These are phyloP conservation scores for Glarea lozoyensis DNA, from an alignment of 495 filamentous ascomycete genomes.

Conservation along the genomic window DNA sequence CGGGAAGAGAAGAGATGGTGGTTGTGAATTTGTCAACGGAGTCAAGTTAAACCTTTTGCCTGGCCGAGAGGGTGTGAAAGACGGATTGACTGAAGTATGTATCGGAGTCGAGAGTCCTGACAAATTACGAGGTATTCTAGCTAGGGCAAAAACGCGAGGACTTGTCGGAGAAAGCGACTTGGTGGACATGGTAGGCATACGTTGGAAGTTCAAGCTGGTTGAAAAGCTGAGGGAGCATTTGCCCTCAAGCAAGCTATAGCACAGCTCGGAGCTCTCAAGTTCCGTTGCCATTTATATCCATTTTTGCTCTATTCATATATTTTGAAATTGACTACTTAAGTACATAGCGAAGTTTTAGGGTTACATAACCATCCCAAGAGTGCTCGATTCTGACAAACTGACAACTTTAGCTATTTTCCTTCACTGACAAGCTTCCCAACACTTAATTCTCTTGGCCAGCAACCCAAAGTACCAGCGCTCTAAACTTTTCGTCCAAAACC, in stretches of 20 bases:
- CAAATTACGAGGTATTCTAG: conserved; percentile 5
- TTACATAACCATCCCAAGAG: too few species aligned
- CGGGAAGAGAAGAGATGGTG: neutral
- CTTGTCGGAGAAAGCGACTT: neutral
- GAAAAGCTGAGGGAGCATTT: too few species aligned
- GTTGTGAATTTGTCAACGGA: conserved; percentile 4
- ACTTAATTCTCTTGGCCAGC: neutral
- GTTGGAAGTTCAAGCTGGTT: conserved; percentile 1
- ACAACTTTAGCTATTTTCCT: too few species aligned
- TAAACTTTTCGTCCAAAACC: conserved; percentile 8
- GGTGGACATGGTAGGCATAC: neutral
- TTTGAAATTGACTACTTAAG: too few species aligned
- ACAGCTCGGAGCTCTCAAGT: too few species aligned
- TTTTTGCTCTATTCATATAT: too few species aligned
- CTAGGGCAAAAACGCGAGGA: conserved; percentile 7
- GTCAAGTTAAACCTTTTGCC: conserved; percentile 3
- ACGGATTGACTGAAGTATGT: conserved; percentile 6
- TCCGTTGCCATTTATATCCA: too few species aligned
- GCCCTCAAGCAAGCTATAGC: too few species aligned
- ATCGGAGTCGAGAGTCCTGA: conserved; percentile 10
- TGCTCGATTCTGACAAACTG: too few species aligned
- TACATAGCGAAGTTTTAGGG: too few species aligned
- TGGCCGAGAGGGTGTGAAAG: conserved; percentile 3
- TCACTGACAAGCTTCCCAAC: too few species aligned
- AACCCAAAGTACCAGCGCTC: conserved; percentile 1